Conservation (phyloP, 305 asterid species). For the Rubia tinctorum region DNA sequence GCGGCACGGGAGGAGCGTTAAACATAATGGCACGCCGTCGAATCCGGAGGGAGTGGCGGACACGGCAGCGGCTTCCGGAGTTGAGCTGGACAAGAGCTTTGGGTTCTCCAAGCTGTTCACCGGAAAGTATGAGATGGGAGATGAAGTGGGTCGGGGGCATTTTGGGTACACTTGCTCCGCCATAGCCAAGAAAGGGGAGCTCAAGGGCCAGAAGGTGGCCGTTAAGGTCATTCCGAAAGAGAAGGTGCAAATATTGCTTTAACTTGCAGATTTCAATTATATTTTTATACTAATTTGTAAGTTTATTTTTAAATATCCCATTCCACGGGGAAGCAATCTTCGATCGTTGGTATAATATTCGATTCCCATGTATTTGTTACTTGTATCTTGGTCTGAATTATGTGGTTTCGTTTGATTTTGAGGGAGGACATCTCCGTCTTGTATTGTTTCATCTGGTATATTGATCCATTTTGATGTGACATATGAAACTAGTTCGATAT, state of each 20-base stretch:
- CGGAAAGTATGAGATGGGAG: conserved; percentile 50
- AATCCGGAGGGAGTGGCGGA: conserved; percentile 30
- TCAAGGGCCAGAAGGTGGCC: conserved; percentile 55
- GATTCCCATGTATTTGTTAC: not conserved
- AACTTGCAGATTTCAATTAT: not conserved
- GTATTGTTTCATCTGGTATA: not conserved
- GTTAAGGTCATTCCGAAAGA: conserved; percentile 69
- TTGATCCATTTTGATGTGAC: not conserved
- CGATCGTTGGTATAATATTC: not conserved
- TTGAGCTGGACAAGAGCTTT: conserved; percentile 52
- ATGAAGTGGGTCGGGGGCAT: conserved; percentile 70
- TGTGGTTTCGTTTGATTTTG: not conserved
- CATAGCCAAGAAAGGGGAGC: conserved; percentile 50
- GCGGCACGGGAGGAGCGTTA: conserved; percentile 32
- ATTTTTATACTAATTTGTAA: not conserved
- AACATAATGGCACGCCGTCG: conserved; percentile 16
- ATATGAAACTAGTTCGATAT: not conserved
- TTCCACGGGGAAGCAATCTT: too few species aligned
- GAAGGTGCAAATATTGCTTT: conserved; percentile 34
- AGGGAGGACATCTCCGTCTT: not conserved
- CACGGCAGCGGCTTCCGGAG: conserved; percentile 10
- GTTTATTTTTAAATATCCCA: not conserved
- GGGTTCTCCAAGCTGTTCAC: conserved; percentile 52
- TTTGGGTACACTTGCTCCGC: conserved; percentile 67
- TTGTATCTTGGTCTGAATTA: not conserved